These are phyloP conservation scores for Lactarius sp. DNA, from an alignment of 768 basidiomycete genomes.

Conservation along the genomic window DNA sequence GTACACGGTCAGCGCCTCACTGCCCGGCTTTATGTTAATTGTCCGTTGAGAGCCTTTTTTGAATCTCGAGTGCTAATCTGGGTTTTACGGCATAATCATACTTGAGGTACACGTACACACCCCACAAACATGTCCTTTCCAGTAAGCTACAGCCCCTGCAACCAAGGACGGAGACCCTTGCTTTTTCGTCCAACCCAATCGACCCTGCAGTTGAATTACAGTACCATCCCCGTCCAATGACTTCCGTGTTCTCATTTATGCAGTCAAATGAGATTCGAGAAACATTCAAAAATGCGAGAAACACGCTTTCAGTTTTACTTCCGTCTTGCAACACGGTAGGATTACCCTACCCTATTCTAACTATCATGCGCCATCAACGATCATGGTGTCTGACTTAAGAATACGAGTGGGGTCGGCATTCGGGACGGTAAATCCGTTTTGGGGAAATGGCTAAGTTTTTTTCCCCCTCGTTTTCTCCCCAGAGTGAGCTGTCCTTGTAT, in stretches of 20 bases:
- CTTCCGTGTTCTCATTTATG: not conserved
- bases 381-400: not conserved
- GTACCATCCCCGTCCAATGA: not conserved
- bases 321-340: not conserved
- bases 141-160: not conserved
- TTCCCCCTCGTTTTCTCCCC: too few species aligned
- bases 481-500: too few species aligned
- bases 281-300: too few species aligned
- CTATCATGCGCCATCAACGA: not conserved
- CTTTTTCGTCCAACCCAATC: not conserved
- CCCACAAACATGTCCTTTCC: slow-evolving; percentile 9
- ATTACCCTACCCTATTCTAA: not conserved
- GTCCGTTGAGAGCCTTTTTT: not conserved
- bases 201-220: not conserved
- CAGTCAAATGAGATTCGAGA: too few species aligned
- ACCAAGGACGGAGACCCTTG: not conserved
- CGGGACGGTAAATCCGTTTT: not conserved
- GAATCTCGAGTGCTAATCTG: slow-evolving; percentile 15
- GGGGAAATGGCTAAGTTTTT: too few species aligned
- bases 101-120: slow-evolving; percentile 3
- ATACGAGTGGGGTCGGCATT: not conserved
- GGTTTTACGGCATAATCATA: slow-evolving; percentile 8
- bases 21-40: not conserved
- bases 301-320: not conserved
- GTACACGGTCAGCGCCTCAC: not conserved